Evolutionary conservation across 768 basidiomycete species (phyloP).

Genomic region (Melanogaster broomeanus): DNA sequence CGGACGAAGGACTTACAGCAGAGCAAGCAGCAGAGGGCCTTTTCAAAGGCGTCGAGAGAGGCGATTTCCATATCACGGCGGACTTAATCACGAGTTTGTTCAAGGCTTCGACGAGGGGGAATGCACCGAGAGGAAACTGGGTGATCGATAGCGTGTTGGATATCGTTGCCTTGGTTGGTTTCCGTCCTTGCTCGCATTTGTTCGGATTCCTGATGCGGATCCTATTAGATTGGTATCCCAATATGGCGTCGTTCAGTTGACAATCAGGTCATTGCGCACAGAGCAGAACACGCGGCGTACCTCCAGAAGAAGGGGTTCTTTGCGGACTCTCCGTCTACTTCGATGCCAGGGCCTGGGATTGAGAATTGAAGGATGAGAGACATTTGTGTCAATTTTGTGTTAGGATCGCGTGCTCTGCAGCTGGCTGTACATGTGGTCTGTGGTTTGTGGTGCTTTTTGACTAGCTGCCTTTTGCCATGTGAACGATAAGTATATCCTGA

Average conservation of each 20-base stretch:
- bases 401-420: no score
- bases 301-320: slow-evolving; percentile 48
- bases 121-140: slow-evolving; percentile 57
- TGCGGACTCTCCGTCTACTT: background rate
- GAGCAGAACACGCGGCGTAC: slow-evolving; percentile 48
- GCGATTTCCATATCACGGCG: slow-evolving; percentile 73
- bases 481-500: no score
- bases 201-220: background rate
- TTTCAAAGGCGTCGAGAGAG: slow-evolving; percentile 68
- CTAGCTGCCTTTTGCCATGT: no score
- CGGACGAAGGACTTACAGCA: slow-evolving; percentile 62
- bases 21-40: slow-evolving; percentile 63
- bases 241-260: slow-evolving; percentile 56
- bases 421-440: no score
- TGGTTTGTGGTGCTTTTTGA: no score
- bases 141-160: slow-evolving; percentile 53
- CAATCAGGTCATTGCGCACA: slow-evolving; percentile 44
- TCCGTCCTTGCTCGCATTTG: background rate
- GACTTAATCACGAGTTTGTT: slow-evolving; percentile 71
- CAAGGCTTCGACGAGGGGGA: slow-evolving; percentile 62
- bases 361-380: background rate
- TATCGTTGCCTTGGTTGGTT: slow-evolving; percentile 46
- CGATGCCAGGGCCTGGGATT: no score
- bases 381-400: no score
- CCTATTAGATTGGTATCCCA: slow-evolving; percentile 47